phyloP scores from a whole-genome alignment of 345 rosid species.

The Alliaria petiolata region DNA sequence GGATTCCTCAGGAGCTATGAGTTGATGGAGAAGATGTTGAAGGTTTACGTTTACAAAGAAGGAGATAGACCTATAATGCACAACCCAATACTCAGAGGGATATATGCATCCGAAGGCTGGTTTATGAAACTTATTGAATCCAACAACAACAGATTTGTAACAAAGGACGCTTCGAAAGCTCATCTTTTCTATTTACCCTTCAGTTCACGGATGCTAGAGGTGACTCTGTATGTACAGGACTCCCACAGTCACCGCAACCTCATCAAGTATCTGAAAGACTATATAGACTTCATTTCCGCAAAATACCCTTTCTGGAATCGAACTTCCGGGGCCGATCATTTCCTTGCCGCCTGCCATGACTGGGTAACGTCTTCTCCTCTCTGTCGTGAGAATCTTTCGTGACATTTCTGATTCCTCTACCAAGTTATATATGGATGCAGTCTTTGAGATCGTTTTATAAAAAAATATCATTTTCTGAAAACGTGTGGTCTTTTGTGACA shows the following conservation, averaged over 20 bases:
- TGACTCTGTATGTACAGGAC: conserved; percentile 56
- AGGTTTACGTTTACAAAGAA: conserved; percentile 80
- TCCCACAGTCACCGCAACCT: conserved; percentile 73
- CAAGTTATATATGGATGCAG: not conserved
- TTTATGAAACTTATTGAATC: conserved; percentile 79
- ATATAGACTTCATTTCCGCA: conserved; percentile 48
- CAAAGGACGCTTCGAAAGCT: conserved; percentile 59
- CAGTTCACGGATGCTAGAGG: conserved; percentile 76
- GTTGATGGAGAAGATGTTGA: conserved; percentile 78
- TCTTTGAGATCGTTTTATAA: not conserved
- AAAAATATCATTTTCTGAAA: no score
- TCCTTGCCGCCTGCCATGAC: conserved; percentile 95
- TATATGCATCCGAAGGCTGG: conserved; percentile 99
- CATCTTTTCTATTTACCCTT: conserved; percentile 91
- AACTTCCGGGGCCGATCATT: conserved; percentile 89
- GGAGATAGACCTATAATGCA: conserved; percentile 77
- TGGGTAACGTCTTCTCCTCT: conserved; percentile 54
- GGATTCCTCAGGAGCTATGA: conserved; percentile 98
- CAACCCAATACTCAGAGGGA: conserved; percentile 62
- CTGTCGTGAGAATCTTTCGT: not conserved
- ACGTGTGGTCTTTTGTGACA: not conserved
- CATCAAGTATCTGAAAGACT: conserved; percentile 50
- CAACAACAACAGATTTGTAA: conserved; percentile 55
- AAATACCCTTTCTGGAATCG: conserved; percentile 87
- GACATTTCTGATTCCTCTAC: not conserved